Evolutionary conservation across 208 protist species (phyloP).

Genomic region (Blechomonas ayalai): DNA sequence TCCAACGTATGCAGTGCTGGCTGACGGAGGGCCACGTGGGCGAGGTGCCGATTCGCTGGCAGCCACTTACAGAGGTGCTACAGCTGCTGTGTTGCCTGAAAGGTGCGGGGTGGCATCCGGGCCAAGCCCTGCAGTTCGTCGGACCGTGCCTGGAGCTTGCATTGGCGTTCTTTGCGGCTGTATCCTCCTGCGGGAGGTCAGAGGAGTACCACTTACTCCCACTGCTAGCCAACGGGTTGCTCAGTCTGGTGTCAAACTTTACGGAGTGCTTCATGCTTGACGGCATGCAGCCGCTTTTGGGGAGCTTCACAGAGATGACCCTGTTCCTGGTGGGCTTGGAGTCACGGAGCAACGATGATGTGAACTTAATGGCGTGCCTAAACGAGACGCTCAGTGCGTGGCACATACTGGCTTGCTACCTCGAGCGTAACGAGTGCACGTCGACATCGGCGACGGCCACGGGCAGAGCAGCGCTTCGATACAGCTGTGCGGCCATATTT

Average conservation of each 20-base stretch:
- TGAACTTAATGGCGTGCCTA: constrained; percentile 55
- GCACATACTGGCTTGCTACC: constrained; percentile 8
- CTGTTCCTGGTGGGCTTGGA: constrained; percentile 29
- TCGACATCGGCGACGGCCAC: background rate
- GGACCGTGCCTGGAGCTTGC: constrained; percentile 15
- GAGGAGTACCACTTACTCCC: constrained; percentile 21
- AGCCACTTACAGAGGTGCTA: constrained; percentile 23
- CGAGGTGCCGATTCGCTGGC: constrained; percentile 12
- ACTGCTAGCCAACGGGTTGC: constrained; percentile 20
- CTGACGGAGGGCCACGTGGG: constrained; percentile 7
- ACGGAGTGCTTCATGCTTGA: constrained; percentile 19
- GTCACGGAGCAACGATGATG: constrained; percentile 26
- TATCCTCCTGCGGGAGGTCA: constrained; percentile 6
- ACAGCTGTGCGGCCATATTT: constrained; percentile 24
- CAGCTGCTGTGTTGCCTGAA: constrained; percentile 39
- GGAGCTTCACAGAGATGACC: constrained; percentile 16
- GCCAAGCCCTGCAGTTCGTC: constrained; percentile 16
- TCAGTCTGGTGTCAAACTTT: constrained; percentile 34
- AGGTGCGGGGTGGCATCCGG: constrained; percentile 13
- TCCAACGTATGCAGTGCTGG: constrained; percentile 13
- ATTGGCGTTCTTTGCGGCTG: constrained; percentile 22
- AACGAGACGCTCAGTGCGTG: constrained; percentile 61
- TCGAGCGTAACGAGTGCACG: background rate
- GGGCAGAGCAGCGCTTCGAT: background rate
- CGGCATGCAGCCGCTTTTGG: constrained; percentile 9